Base-by-base conservation (phyloP, 2,329 filamentous ascomycete genomes). In the Leptographium radiaticola region DNA sequence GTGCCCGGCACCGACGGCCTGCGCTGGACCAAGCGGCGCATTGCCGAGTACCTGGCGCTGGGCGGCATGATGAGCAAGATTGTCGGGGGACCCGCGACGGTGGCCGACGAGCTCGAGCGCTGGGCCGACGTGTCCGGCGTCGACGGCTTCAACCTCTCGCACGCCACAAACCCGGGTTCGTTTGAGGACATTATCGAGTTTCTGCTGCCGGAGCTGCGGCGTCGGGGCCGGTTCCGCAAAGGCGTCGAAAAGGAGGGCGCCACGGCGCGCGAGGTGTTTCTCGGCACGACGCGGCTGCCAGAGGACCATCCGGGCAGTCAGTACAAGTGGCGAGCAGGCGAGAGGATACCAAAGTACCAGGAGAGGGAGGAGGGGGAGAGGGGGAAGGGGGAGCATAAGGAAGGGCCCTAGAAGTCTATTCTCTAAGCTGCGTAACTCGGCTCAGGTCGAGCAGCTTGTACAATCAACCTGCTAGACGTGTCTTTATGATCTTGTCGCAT, bases 81-180 rank as follows among this genome's bases (percentile, higher is more conserved):
- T 3, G 79, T 87, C 0, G 84, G 85, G 0, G 86, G 81, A 0
- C 70, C 84, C 0, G 65, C 72, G 16, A 76, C 80, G 56, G 82
- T 87, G 1, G 84, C 81, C 0, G 83, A 89, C 62, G 74, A 76
- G 43, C 71, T 89, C 53, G 81, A 88, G 66, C 67, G 71, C 1
- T 89, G 84, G 84, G 70, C 87, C 0, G 62, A 70, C 8, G 83
- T 86, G 62, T 81, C 81, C 0, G 84, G 86, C 58, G 76, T 88
- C 1, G 84, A 88, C 62, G 84, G 84, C 0, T 89, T 89, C 67
- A 89, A 89, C 62, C 75, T 88, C 63, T 81, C 62, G 9, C 51
- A 58, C 45, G 55, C 53, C 16, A 52, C 48, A 4, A 53, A 83
- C 81, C 0, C 74, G 75, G 45, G 81, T 78, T 39, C 52, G 0